A percentile compares a stretch with the other conserved stretches of the same genome.
phyloP scores from a whole-genome alignment of 2,329 filamentous ascomycete genomes.

The Colletotrichum somersetense region DNA sequence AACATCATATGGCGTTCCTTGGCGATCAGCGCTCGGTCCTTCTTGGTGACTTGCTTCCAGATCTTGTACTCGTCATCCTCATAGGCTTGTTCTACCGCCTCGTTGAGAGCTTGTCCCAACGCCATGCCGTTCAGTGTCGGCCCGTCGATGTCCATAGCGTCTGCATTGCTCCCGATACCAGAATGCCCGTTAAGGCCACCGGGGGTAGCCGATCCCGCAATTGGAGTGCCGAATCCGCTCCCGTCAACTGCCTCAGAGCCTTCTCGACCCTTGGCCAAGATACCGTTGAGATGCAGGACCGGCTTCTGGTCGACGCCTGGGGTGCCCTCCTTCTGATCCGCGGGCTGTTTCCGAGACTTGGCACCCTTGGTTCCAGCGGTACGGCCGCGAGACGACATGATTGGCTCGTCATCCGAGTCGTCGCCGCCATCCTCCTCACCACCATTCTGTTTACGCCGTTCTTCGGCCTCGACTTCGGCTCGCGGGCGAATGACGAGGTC shows the following conservation, averaged over 20 bases:
- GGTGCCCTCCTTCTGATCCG: conserved; percentile 82
- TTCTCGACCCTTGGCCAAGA: conserved; percentile 71
- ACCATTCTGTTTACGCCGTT: conserved; percentile 87
- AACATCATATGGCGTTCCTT: conserved; percentile 90
- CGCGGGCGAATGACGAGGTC: conserved; percentile 91
- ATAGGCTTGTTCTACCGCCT: conserved; percentile 80
- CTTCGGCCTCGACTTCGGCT: conserved; percentile 92
- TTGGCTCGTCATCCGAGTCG: conserved; percentile 96
- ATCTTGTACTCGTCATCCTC: conserved; percentile 96
- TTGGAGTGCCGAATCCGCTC: conserved; percentile 87
- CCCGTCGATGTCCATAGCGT: conserved; percentile 89
- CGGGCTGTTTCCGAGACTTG: conserved; percentile 79
- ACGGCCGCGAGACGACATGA: conserved; percentile 95
- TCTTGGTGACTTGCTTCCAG: conserved; percentile 99
- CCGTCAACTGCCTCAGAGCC: conserved; percentile 86
- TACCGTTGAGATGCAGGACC: conserved; percentile 73
- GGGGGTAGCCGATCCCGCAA: conserved; percentile 82
- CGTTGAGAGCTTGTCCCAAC: conserved; percentile 72
- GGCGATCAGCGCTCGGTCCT: conserved; percentile 87
- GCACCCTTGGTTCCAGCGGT: conserved; percentile 87
- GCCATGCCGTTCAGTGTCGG: conserved; percentile 76
- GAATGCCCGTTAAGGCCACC: conserved; percentile 76
- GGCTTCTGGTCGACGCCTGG: conserved; percentile 83
- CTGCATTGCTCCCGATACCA: conserved; percentile 78
- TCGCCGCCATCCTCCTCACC: conserved; percentile 85